These are phyloP conservation scores for Sphaerulina vaccinii DNA, from an alignment of 2,329 filamentous ascomycete species.

Conservation along the genomic window DNA sequence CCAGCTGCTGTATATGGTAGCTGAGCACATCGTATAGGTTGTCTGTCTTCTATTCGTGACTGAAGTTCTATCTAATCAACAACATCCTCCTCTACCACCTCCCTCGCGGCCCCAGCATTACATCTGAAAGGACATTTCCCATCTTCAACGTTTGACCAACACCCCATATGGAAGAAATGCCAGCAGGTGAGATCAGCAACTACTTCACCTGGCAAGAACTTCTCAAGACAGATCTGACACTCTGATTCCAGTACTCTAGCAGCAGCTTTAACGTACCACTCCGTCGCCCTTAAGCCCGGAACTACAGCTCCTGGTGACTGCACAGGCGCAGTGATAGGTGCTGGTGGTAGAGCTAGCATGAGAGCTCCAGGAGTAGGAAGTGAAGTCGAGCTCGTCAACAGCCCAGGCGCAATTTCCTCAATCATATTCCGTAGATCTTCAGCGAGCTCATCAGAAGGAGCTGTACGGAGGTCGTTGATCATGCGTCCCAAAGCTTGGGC, in stretches of 20 bases:
- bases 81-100: neutral
- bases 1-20: too few relatives aligned
- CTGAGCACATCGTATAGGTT: too few relatives aligned
- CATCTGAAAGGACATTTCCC: constrained; percentile 3
- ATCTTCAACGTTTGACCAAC: neutral
- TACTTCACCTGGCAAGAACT: constrained; percentile 11
- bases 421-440: neutral
- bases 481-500: too few relatives aligned
- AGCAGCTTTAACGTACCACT: constrained; percentile 7
- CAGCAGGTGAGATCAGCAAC: constrained; percentile 14
- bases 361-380: neutral
- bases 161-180: constrained; percentile 11
- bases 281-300: neutral
- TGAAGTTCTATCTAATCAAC: too few relatives aligned
- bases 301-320: neutral
- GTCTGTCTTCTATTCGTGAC: too few relatives aligned
- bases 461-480: too few relatives aligned
- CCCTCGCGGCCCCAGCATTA: neutral
- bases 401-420: neutral
- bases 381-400: neutral
- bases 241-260: neutral
- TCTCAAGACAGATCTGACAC: constrained; percentile 9
- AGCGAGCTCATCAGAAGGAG: too few relatives aligned
- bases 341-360: neutral
- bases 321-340: neutral